These are phyloP conservation scores for Didymella exigua DNA, from an alignment of 2,329 filamentous ascomycete genomes.

Conservation along the genomic window DNA sequence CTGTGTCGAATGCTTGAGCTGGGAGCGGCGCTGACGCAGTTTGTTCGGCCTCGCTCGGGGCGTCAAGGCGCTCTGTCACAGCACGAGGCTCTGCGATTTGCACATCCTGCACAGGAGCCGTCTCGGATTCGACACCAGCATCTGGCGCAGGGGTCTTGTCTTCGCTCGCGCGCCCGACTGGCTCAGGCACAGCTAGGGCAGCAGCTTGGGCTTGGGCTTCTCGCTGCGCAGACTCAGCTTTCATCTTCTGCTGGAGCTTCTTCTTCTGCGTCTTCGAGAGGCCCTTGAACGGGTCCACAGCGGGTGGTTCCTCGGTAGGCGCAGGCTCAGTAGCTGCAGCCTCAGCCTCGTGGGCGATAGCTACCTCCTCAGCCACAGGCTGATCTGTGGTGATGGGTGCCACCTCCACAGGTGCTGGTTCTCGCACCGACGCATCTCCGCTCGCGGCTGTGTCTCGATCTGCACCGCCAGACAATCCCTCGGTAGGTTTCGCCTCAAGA, in stretches of 20 bases:
- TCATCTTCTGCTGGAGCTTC: conserved; percentile 29
- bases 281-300: conserved; percentile 3
- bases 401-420: neutral
- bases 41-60: neutral
- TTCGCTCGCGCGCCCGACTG: neutral
- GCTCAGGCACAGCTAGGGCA: neutral
- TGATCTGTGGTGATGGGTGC: neutral
- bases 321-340: conserved; percentile 3
- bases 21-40: neutral
- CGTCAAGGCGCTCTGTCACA: neutral
- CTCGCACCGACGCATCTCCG: neutral
- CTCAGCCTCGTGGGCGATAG: neutral
- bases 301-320: neutral
- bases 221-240: conserved; percentile 14
- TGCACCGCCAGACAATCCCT: neutral
- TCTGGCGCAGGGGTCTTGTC: neutral
- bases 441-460: no score
- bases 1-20: neutral
- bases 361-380: neutral
- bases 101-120: neutral
- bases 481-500: neutral
- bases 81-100: neutral
- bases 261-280: conserved; percentile 21
- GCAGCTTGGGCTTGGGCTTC: conserved; percentile 4
- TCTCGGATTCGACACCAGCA: neutral